phyloP scores from a whole-genome alignment of 768 basidiomycete species.

The Tremella fuciformis region DNA sequence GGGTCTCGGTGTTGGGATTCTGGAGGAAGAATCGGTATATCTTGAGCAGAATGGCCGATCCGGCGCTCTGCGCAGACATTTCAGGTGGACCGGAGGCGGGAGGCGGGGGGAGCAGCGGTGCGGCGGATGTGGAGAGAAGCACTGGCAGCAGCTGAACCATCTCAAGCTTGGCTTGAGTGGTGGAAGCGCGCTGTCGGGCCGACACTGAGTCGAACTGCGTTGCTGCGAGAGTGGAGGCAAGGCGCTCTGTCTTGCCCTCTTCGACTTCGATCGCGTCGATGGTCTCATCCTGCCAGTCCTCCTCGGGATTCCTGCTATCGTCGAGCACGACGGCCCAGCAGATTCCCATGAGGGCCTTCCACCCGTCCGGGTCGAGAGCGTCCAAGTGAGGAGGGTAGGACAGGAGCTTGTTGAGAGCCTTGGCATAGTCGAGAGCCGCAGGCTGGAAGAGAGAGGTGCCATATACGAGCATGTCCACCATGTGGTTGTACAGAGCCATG shows the following conservation, averaged over 20 bases:
- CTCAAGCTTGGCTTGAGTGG: slow-evolving; percentile 65
- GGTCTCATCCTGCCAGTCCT: slow-evolving; percentile 50
- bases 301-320: slow-evolving; percentile 54
- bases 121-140: slow-evolving; percentile 55
- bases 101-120: slow-evolving; percentile 15
- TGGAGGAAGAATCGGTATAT: slow-evolving; percentile 69
- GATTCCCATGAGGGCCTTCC: slow-evolving; percentile 68
- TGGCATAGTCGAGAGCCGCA: slow-evolving; percentile 75
- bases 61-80: slow-evolving; percentile 13
- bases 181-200: slow-evolving; percentile 11
- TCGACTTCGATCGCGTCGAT: slow-evolving; percentile 40
- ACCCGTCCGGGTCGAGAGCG: slow-evolving; percentile 62
- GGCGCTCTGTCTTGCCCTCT: slow-evolving; percentile 9
- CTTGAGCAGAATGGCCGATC: slow-evolving; percentile 58
- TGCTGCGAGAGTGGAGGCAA: background rate
- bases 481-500: slow-evolving; percentile 63
- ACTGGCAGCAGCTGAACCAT: slow-evolving; percentile 58
- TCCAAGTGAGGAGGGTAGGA: slow-evolving; percentile 73
- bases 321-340: slow-evolving; percentile 75
- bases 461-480: slow-evolving; percentile 62
- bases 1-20: slow-evolving; percentile 68
- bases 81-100: slow-evolving; percentile 9
- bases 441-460: slow-evolving; percentile 60
- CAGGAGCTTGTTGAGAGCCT: slow-evolving; percentile 67
- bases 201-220: background rate